Conservation (phyloP, 2,329 filamentous ascomycete species). For the Ascocoryne sarcoides region DNA sequence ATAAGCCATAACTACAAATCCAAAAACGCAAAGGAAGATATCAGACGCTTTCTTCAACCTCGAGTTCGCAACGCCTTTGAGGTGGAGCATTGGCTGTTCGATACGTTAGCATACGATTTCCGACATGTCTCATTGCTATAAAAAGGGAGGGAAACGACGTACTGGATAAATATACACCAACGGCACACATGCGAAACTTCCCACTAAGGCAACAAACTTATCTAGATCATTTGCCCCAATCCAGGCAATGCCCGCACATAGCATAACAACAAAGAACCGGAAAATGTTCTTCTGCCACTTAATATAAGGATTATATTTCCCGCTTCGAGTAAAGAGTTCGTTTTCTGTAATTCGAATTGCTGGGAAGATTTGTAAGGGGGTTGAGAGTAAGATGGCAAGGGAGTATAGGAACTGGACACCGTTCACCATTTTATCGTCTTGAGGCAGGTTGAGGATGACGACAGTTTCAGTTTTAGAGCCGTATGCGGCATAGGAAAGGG, state of each 20-base stretch:
- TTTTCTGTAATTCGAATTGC: conserved; percentile 96
- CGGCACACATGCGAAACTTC: conserved; percentile 95
- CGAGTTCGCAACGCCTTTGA: conserved; percentile 66
- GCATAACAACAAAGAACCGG: conserved; percentile 82
- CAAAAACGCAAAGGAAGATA: conserved; percentile 69
- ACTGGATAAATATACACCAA: conserved; percentile 97
- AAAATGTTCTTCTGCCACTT: conserved; percentile 99
- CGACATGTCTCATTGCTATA: background rate
- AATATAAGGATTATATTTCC: conserved; percentile 96
- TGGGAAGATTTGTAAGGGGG: conserved; percentile 92
- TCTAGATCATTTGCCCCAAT: conserved; percentile 86
- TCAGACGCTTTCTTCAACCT: conserved; percentile 62
- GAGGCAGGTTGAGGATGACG: conserved; percentile 89
- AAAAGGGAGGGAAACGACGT: conserved; percentile 35
- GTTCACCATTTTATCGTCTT: conserved; percentile 93
- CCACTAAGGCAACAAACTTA: conserved; percentile 94
- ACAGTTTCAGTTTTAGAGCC: conserved; percentile 94
- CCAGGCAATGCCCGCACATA: conserved; percentile 86
- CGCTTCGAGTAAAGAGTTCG: conserved; percentile 83
- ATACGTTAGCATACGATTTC: no score
- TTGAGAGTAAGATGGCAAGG: conserved; percentile 92
- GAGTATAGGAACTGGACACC: conserved; percentile 95
- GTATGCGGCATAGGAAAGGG: conserved; percentile 91
- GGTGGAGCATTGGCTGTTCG: conserved; percentile 76
- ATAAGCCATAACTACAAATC: conserved; percentile 81